These are phyloP conservation scores for Chrysanthemum makinoi DNA, from an alignment of 129 eudicot genomes.

Conservation along the genomic window DNA sequence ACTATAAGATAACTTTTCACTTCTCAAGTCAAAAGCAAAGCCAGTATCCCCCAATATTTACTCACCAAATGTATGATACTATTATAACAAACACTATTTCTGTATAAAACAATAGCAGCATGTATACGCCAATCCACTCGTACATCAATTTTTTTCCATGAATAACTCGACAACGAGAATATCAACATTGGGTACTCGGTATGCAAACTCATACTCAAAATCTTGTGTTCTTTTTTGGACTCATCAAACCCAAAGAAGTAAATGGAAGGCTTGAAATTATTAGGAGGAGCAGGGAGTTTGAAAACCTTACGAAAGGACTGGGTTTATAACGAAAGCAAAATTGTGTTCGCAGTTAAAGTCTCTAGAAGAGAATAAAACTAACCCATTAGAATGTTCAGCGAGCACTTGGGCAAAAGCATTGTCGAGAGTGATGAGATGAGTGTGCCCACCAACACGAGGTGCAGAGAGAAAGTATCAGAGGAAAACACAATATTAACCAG, in stretches of 20 bases:
- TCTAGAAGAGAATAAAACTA: neutral
- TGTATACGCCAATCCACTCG: too few relatives aligned
- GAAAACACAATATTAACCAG: too few relatives aligned
- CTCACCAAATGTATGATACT: conserved; percentile 16
- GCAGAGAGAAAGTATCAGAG: too few relatives aligned
- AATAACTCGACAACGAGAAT: neutral
- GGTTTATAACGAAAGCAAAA: conserved; percentile 25
- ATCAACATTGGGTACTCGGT: neutral
- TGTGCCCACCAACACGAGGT: conserved; percentile 3
- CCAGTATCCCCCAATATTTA: neutral
- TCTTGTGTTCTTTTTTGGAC: too few relatives aligned
- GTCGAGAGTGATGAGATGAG: too few relatives aligned
- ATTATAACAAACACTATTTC: conserved; percentile 5
- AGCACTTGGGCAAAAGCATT: conserved; percentile 4
- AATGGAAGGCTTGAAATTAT: neutral
- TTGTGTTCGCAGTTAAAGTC: neutral
- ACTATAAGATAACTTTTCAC: neutral
- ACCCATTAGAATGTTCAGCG: conserved; percentile 19
- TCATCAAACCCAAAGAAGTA: too few relatives aligned
- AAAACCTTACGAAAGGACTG: conserved; percentile 6
- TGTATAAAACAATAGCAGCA: neutral
- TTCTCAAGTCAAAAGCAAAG: conserved; percentile 20
- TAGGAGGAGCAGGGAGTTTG: conserved; percentile 2
- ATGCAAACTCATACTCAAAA: too few relatives aligned
- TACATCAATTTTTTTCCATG: neutral